Evolutionary conservation across 108 stramenopile species (phyloP).

Genomic region (Cyclotella baltica): DNA sequence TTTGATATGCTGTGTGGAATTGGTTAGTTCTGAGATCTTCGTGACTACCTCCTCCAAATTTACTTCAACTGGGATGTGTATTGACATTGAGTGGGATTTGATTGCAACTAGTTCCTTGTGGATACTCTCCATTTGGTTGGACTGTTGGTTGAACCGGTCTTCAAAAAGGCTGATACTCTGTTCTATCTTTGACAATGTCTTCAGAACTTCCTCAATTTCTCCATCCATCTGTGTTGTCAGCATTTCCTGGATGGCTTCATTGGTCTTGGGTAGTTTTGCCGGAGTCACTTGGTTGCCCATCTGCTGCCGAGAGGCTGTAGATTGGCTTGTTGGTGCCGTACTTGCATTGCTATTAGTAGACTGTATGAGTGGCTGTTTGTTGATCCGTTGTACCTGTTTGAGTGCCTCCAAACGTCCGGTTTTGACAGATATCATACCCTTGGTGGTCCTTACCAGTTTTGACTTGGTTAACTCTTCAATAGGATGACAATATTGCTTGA

Average conservation of each 20-base stretch:
- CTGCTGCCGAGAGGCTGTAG: not conserved
- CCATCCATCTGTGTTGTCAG: not conserved
- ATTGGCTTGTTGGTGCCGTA: not conserved
- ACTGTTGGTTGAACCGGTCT: too few species aligned
- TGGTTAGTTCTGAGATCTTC: not conserved
- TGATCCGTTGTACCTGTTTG: not conserved
- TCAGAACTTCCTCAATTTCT: not conserved
- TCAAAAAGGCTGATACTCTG: not conserved
- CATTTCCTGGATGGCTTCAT: too few species aligned
- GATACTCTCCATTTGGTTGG: not conserved
- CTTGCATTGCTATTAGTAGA: too few species aligned
- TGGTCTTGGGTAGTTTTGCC: too few species aligned
- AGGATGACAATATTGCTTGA: too few species aligned
- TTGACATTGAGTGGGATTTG: not conserved
- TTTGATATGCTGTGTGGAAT: not conserved
- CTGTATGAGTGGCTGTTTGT: not conserved
- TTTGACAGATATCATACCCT: not conserved
- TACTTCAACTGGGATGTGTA: not conserved
- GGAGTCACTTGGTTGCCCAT: too few species aligned
- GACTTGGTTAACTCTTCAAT: not conserved
- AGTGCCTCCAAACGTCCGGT: not conserved
- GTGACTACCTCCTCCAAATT: not conserved
- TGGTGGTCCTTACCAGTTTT: not conserved
- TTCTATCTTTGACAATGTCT: not conserved
- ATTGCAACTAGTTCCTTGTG: not conserved